Evolutionary conservation across 2,329 filamentous ascomycete species (phyloP).

Genomic region (Alternaria sp.): DNA sequence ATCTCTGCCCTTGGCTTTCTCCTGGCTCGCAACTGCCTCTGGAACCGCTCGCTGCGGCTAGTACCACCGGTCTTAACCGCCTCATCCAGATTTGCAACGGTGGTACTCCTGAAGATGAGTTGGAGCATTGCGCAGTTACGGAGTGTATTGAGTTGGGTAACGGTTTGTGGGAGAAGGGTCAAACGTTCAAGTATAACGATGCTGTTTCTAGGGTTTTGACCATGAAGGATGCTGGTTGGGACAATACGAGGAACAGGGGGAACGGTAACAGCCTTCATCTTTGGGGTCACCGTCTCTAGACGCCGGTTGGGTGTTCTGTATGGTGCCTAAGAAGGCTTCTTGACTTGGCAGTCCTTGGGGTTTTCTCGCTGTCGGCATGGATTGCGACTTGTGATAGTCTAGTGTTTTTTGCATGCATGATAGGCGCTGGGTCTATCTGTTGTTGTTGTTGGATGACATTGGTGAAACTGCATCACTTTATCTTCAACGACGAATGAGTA

Average conservation of each 20-base stretch:
- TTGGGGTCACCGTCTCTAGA: slow-evolving; percentile 35
- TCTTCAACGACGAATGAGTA: not conserved
- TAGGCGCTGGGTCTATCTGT: not conserved
- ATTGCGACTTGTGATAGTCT: not conserved
- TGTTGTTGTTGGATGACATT: not conserved
- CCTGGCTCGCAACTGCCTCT: slow-evolving; percentile 31
- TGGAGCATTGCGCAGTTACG: slow-evolving; percentile 37
- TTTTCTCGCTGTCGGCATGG: not conserved
- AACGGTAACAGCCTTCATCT: slow-evolving; percentile 37
- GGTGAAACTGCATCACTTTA: not conserved
- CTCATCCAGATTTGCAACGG: slow-evolving; percentile 39
- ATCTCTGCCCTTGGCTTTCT: slow-evolving; percentile 39
- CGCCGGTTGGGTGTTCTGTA: not conserved
- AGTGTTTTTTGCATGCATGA: not conserved
- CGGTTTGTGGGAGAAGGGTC: slow-evolving; percentile 44
- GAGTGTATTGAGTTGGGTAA: slow-evolving; percentile 45
- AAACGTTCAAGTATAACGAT: slow-evolving; percentile 42
- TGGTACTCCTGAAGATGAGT: slow-evolving; percentile 21
- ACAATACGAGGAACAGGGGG: slow-evolving; percentile 38
- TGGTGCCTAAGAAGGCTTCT: not conserved
- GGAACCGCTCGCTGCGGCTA: slow-evolving; percentile 32
- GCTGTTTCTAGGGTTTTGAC: slow-evolving; percentile 40
- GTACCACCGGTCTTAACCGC: slow-evolving; percentile 34
- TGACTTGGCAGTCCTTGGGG: not conserved
- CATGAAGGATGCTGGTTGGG: slow-evolving; percentile 40